A percentile compares a stretch with the other conserved stretches of the same genome.
Evolutionary conservation across 164 flowering plant genomes (phyloP).

Genomic region (Tetracentron sinense): DNA sequence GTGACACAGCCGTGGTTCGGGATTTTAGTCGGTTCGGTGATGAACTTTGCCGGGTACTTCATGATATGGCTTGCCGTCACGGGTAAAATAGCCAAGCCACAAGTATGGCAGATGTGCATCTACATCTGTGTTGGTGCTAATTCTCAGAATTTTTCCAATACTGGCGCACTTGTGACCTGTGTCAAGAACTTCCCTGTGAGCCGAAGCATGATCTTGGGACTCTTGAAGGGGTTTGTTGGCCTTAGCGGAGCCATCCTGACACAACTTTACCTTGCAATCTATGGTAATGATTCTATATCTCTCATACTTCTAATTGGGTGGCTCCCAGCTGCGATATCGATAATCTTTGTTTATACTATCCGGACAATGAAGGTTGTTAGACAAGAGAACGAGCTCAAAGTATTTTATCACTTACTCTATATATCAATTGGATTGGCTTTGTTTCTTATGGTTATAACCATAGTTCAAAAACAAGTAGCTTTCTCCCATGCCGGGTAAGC

Average conservation of each 20-base stretch:
- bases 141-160: constrained; percentile 62
- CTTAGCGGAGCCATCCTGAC: constrained; percentile 65
- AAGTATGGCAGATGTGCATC: too few species aligned
- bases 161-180: too few species aligned
- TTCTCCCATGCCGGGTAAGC: constrained; percentile 40
- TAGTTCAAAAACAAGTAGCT: constrained; percentile 24
- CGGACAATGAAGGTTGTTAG: constrained; percentile 23
- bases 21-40: constrained; percentile 41
- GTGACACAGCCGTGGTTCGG: too few species aligned
- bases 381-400: constrained; percentile 29
- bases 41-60: constrained; percentile 53
- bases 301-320: too few species aligned
- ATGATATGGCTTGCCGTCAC: too few species aligned
- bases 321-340: constrained; percentile 49
- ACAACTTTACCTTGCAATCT: too few species aligned
- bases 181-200: too few species aligned
- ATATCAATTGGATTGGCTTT: constrained; percentile 44
- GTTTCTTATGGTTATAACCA: constrained; percentile 44
- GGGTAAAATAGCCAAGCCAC: too few species aligned
- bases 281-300: too few species aligned
- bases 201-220: constrained; percentile 49
- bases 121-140: too few species aligned
- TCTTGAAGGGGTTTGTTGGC: too few species aligned
- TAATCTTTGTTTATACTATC: constrained; percentile 44
- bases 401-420: constrained; percentile 49